A percentile compares a stretch with the other conserved stretches of the same genome.
phyloP scores from a whole-genome alignment of 352 stramenopile species.

The Phytophthora palmivora region DNA sequence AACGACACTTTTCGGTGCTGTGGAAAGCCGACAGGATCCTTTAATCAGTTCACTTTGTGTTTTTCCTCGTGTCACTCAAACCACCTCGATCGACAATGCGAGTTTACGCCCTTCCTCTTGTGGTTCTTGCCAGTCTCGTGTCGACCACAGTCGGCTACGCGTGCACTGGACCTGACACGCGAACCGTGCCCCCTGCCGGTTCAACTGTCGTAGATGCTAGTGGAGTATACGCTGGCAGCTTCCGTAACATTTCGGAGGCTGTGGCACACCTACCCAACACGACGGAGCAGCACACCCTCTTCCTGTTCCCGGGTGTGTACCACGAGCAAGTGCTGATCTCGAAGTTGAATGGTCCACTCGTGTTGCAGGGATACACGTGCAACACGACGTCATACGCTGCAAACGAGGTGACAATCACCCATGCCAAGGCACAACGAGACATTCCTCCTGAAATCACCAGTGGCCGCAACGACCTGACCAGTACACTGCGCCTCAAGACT shows the following conservation, averaged over 20 bases:
- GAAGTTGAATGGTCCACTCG: not conserved
- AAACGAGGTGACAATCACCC: slow-evolving; percentile 9
- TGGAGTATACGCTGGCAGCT: not conserved
- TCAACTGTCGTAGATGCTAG: not conserved
- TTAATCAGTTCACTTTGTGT: not conserved
- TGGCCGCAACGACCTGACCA: not conserved
- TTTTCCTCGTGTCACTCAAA: not conserved
- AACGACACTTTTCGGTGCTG: not conserved
- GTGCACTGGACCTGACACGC: not conserved
- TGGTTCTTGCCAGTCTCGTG: not conserved
- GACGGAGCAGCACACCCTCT: not conserved
- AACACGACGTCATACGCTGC: slow-evolving; percentile 1
- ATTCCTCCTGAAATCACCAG: not conserved
- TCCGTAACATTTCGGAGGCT: not conserved
- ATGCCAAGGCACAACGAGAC: not conserved
- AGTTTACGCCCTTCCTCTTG: not conserved
- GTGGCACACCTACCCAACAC: not conserved
- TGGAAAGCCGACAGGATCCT: not conserved
- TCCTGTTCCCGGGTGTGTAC: slow-evolving; percentile 2
- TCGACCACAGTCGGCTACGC: not conserved
- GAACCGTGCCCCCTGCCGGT: not conserved
- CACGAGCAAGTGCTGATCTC: not conserved
- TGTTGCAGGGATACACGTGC: slow-evolving; percentile 11
- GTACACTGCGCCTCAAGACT: not conserved
- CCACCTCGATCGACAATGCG: not conserved